These are phyloP conservation scores for Schizonepeta tenuifolia DNA, from an alignment of 257 asterid species.

Conservation along the genomic window DNA sequence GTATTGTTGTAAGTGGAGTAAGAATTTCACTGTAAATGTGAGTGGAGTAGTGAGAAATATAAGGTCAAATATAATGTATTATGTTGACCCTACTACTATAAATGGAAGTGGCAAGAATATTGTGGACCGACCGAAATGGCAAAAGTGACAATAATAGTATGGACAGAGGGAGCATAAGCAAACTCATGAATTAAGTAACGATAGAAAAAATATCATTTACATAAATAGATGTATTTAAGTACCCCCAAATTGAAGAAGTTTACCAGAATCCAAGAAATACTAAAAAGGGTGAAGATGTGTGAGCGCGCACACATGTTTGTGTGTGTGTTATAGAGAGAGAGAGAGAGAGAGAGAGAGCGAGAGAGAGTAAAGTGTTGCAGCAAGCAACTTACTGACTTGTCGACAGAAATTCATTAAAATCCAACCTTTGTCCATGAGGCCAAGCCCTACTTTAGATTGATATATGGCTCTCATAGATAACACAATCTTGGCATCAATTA, in stretches of 20 bases:
- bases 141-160: too few relatives aligned
- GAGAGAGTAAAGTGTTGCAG: slow-evolving; percentile 7
- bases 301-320: not conserved
- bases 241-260: slow-evolving; percentile 24
- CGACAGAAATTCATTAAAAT: slow-evolving; percentile 26
- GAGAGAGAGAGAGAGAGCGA: slow-evolving; percentile 10
- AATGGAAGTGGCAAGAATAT: too few relatives aligned
- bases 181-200: slow-evolving; percentile 15
- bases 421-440: slow-evolving; percentile 93
- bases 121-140: too few relatives aligned
- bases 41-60: too few relatives aligned
- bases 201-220: slow-evolving; percentile 4
- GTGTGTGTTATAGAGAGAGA: not conserved
- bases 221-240: slow-evolving; percentile 4
- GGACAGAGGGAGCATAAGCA: too few relatives aligned
- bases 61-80: too few relatives aligned
- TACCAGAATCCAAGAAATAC: not conserved
- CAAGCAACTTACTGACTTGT: slow-evolving; percentile 16
- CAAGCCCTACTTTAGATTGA: slow-evolving; percentile 90
- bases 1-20: too few relatives aligned
- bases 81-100: too few relatives aligned
- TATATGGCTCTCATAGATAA: slow-evolving; percentile 95
- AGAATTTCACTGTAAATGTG: too few relatives aligned
- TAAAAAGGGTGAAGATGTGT: slow-evolving; percentile 16
- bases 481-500: slow-evolving; percentile 87